Base-by-base conservation (phyloP, 441 rosid genomes). In the Syzygium malaccense region DNA sequence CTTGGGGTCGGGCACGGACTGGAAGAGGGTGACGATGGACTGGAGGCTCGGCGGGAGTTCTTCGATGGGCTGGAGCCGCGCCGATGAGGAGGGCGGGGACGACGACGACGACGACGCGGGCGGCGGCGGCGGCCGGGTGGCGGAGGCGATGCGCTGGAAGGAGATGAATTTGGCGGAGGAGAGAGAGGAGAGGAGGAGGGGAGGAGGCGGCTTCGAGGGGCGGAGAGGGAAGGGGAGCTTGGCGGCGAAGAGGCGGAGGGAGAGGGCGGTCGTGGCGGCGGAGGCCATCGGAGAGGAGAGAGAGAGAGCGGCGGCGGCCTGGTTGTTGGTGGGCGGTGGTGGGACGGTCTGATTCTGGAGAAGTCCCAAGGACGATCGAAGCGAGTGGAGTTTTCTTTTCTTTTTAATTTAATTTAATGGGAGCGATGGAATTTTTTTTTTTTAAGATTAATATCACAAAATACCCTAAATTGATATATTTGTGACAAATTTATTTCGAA, bases 31-130 rank as follows among this genome's bases (percentile, higher is more conserved):
- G 89, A 97, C 85, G 88, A 94, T 95, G 83, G 95, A 94, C 85
- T 92, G 94, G 87, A 98, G 99, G 93, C 92, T 94, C 17, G 98
- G 96, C 79, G 99, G 99, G 85, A 97, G 97, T 71, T 96, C 96
- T 49, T 95, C 96, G 45, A 96, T 53, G 79, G 99, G 95, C 90
- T 96, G 98, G 60, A 95, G 92, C 26, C 94, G 89, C 2, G 75
- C 58, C 32, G 96, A 86, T 8, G 83, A 71, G 51, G 83, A 71
- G 51, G 83, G 26, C 3, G 80, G 48, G 15, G 30, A 26, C 20
- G 15, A 28, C 15, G 49, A 25, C 7, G 30, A 28, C 30, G 51
- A 71, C 51, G 83, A 71, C n/a, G 86, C 11, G 14, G 37, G 26
- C 54, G 88, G 33, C 32, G 88, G 79, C 19, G 90, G 89, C 5